These are phyloP conservation scores for Heimioporus punctisporus DNA, from an alignment of 1,284 basidiomycete species.

Conservation along the genomic window DNA sequence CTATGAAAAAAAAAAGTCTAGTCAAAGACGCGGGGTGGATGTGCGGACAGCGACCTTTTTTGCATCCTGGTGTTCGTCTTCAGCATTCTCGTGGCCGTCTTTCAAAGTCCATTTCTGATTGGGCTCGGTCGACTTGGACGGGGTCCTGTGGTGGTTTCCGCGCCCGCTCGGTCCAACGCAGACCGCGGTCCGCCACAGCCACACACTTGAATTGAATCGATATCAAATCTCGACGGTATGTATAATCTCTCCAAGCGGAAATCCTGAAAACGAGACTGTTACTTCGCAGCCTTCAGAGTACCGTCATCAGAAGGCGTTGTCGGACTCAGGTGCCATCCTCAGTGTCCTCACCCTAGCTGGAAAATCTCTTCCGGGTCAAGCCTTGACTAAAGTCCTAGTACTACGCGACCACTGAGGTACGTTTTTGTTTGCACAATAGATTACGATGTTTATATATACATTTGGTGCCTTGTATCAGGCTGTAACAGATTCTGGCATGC, in stretches of 20 bases:
- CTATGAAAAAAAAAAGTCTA: constrained; percentile 1
- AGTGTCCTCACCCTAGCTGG: constrained; percentile 16
- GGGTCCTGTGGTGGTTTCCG: constrained; percentile 34
- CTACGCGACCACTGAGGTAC: too few relatives aligned
- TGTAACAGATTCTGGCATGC: background rate
- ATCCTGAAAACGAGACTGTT: constrained; percentile 16
- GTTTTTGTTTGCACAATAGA: too few relatives aligned
- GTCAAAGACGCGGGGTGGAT: too few relatives aligned
- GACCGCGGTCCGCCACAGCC: constrained; percentile 49
- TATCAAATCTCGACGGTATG: too few relatives aligned
- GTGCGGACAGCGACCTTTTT: constrained; percentile 29
- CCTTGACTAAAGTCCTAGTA: too few relatives aligned
- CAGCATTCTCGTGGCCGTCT: constrained; percentile 16
- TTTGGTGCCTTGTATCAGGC: too few relatives aligned
- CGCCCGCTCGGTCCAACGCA: constrained; percentile 35
- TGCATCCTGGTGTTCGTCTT: constrained; percentile 20
- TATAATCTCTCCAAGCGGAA: too few relatives aligned
- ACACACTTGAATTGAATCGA: too few relatives aligned
- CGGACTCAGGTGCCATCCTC: too few relatives aligned
- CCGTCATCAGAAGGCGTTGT: background rate
- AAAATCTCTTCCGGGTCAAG: background rate
- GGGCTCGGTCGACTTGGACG: constrained; percentile 25
- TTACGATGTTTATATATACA: too few relatives aligned
- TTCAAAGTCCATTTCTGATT: constrained; percentile 27
- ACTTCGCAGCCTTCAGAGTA: constrained; percentile 19